Percentiles rank a stretch among this genome's conserved stretches.
Conservation (phyloP, 331 rosid genomes). For the Stylosanthes scabra region DNA sequence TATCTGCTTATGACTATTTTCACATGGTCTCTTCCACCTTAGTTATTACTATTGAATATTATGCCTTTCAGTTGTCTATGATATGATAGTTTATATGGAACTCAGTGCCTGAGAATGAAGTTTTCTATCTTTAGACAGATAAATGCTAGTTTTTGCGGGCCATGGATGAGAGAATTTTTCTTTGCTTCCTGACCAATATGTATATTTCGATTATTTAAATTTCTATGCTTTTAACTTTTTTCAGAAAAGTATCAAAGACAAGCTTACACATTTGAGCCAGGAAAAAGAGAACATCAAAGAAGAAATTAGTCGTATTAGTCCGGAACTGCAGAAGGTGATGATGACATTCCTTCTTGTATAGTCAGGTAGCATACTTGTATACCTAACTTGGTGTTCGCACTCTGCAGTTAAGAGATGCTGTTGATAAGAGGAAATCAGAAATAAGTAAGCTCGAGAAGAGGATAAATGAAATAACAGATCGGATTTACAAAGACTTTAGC, state of each 20-base stretch:
- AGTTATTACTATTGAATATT: not conserved
- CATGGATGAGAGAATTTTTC: slow-evolving; percentile 24
- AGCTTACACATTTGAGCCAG: slow-evolving; percentile 67
- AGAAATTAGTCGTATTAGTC: slow-evolving; percentile 80
- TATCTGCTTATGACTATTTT: not conserved
- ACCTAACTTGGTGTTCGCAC: slow-evolving; percentile 25
- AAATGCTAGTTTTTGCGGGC: slow-evolving; percentile 28
- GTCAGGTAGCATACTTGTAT: slow-evolving; percentile 15
- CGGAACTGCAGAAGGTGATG: slow-evolving; percentile 81
- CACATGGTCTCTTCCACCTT: not conserved
- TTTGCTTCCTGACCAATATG: slow-evolving; percentile 21
- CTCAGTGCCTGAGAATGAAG: slow-evolving; percentile 15
- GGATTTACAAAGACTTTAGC: slow-evolving; percentile 86
- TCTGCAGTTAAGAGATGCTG: slow-evolving; percentile 64
- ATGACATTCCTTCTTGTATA: slow-evolving; percentile 33
- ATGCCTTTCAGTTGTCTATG: not conserved
- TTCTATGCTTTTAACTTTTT: slow-evolving; percentile 29
- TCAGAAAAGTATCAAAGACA: slow-evolving; percentile 92
- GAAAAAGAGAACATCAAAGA: slow-evolving; percentile 75
- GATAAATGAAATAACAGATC: slow-evolving; percentile 91
- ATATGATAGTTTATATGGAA: slow-evolving; percentile 12
- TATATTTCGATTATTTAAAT: slow-evolving; percentile 33
- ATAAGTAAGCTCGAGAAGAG: slow-evolving; percentile 79
- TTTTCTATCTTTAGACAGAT: slow-evolving; percentile 16
- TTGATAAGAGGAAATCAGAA: slow-evolving; percentile 74